phyloP scores from a whole-genome alignment of 73 alveolate species.

The Paramecium pentaurelia region DNA sequence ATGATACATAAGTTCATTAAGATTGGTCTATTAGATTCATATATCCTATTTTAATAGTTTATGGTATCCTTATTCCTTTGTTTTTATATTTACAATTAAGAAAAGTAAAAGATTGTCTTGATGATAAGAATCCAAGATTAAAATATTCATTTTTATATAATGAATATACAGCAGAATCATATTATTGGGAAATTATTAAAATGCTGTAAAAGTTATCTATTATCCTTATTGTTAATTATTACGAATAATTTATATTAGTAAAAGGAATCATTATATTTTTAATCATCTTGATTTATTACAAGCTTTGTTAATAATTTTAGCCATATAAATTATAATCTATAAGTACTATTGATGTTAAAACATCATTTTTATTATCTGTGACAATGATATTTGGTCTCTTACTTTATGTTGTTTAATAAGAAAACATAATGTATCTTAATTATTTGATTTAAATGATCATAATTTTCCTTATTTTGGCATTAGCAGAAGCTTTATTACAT shows the following conservation, averaged over 20 bases:
- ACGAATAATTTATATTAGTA: background rate
- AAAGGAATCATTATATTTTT: background rate
- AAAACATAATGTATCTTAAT: background rate
- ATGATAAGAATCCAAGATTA: background rate
- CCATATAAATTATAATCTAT: background rate
- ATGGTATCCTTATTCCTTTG: background rate
- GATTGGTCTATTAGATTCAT: background rate
- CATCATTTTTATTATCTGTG: background rate
- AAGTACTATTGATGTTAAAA: background rate
- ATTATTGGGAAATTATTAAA: constrained; percentile 38
- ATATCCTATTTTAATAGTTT: background rate
- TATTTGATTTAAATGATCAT: background rate
- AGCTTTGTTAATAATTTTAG: background rate
- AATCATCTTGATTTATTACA: background rate
- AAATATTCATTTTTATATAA: constrained; percentile 12
- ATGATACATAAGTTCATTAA: background rate
- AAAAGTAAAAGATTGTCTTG: background rate
- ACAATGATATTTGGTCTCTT: background rate
- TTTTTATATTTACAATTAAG: background rate
- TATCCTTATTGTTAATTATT: background rate
- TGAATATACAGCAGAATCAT: background rate
- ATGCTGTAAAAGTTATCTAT: background rate
- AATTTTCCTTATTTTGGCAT: background rate
- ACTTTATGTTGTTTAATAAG: background rate
- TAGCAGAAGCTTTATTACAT: background rate